Evolutionary conservation across 495 filamentous ascomycete genomes (phyloP), one percentile per base, ranked within the genome.

Genomic region (Aspergillus wentii): DNA sequence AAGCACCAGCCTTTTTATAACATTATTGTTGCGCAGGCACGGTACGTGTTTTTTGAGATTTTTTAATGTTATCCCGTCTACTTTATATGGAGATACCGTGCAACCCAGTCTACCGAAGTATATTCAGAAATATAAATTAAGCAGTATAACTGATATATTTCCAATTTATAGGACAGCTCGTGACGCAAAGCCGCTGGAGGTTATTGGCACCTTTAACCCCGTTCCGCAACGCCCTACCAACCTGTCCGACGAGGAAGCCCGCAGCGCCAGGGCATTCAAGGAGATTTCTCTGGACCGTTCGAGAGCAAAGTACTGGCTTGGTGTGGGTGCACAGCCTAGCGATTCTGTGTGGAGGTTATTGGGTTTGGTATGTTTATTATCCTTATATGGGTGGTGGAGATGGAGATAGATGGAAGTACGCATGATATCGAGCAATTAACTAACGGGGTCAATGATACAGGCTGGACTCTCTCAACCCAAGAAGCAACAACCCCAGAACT

Each of bases 201-300:
- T 98, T 38, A 81, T 98, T 37, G 83, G 85, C 44, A 97, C 94
- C 41, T 95, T 95, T 74, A 84, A 98, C 65, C 90, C 92, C 1
- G 72, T 94, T 29, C 92, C 92, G 16, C 60, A 67, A 36, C 80
- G 82, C 54, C 68, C 74, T 13, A 65, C 60, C 29, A 74, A 79
- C 49, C 70, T 86, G 1, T 76, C 79, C 44, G 77, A 81, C 33
- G 75, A 76, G 47, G 74, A 78, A 41, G 81, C 78, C 7, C 44
- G 40, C 34, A 49, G 39, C 18, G 51, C 63, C 18, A 78, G 76
- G 38, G 69, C 81, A 43, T 81, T 78, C 60, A 98, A 98, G 62
- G 90, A 97, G 39, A 85, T 98, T 51, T 79, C 86, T 38, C 72
- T 98, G 2, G 92, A 98, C 68, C 72, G 71, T 1, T 61, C 75